Evolutionary conservation across 2,329 filamentous ascomycete genomes (phyloP), one percentile per base, ranked within the genome.

Genomic region (Bimuria novae-zelandiae): DNA sequence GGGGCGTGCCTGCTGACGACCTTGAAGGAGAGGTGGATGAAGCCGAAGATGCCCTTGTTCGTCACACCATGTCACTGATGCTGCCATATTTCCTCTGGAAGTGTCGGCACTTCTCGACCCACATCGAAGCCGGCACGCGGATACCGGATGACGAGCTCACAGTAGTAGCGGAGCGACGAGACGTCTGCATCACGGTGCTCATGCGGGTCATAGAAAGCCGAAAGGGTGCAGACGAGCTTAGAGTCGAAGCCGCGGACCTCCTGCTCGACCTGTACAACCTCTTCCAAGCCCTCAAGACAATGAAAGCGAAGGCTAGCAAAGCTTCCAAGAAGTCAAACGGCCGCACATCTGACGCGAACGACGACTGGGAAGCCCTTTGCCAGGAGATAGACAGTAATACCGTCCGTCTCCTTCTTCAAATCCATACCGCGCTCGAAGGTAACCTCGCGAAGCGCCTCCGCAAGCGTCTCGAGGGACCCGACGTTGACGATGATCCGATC

Each of bases 71-170:
- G 65, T 88, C 89, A 60, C 82, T 87, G 1, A 81, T 89, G 45
- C 82, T 92, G 41, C 91, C 95, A 75, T 97, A 97, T 76, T 96
- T 97, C 70, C 90, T 96, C 85, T 99, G 94, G 94, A 93, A 94
- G 69, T 83, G 89, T 19, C 83, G 85, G 48, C 79, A 81, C 35
- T 68, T 76, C 42, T 65, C 69, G n/a, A 59, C 60, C 4, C 59
- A 68, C 14, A 64, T 79, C 39, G 80, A 67, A 44, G 56, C 65
- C 12, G 66, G 62, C 10, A 70, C 66, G 6, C 55, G 78, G 3
- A 81, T 90, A 49, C 66, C 84, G 1, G 79, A 84, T 44, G 73
- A 77, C 6, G 82, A 85, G 7, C 77, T 92, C 25, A 84, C 89
- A 61, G 74, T 82, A 19, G 76, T 82, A 5, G 76, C 77, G 10